Evolutionary conservation across 768 basidiomycete genomes (phyloP), one percentile per base, ranked within the genome.

Genomic region (Erythrobasidium yunnanense): DNA sequence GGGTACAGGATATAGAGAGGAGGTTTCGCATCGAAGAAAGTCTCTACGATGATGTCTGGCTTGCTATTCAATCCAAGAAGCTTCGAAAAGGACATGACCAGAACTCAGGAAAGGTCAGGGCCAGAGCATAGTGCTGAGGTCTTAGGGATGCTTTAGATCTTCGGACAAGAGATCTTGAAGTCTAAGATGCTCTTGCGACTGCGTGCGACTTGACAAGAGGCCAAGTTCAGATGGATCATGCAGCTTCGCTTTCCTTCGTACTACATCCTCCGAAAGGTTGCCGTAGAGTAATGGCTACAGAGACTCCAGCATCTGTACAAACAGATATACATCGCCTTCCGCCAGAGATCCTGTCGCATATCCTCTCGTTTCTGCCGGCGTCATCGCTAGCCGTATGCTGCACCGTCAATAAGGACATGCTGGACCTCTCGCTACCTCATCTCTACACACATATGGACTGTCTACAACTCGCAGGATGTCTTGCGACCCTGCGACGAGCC

Each of bases 1-100:
- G 54, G 54, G 25, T 27, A 55, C 23, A 55, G 20, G n/a, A 55
- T 30, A 55, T 55, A 55, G 15, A 55, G 32, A 55, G 54, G 23
- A 55, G 54, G 54, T 27, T 55, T 38, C 42, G 25, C 29, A 33
- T 55, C 54, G n/a, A 55, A 55, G 11, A 35, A 34, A 55, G 54
- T 32, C 42, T 55, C 54, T 33, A 22, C 54, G 11, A 20, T 32
- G 22, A 55, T 55, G 23, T 35, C 33, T 8, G 27, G 29, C 22
- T 55, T n/a, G n/a, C n/a, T n/a, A n/a, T n/a, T n/a, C n/a, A n/a
- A n/a, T n/a, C n/a, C n/a, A n/a, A n/a, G n/a, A n/a, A n/a, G n/a
- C n/a, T n/a, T n/a, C n/a, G n/a, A n/a, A n/a, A n/a, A n/a, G n/a
- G n/a, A n/a, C n/a, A n/a, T n/a, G n/a, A n/a, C n/a, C n/a, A n/a